Base-by-base conservation (phyloP, 2,329 filamentous ascomycete species). In the Hawksworthiomyces lignivorus region DNA sequence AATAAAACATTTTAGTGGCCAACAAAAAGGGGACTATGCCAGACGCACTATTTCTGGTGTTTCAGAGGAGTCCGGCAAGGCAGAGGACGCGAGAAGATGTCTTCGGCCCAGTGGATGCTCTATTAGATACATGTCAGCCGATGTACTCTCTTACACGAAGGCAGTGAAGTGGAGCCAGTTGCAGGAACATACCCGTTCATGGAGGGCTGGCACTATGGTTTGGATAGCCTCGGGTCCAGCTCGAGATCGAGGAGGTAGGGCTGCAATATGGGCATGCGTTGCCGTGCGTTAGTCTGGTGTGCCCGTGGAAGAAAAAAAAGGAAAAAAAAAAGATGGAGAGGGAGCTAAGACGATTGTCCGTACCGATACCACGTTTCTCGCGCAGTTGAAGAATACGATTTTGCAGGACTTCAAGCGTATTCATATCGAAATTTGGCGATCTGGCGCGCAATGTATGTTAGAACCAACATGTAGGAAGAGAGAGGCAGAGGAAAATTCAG, bases 51-150 rank as follows among this genome's bases (percentile, higher is more conserved):
- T 37, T 53, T 56, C 11, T 62, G 48, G 36, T 68, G 61, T 49
- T 65, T 69, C 38, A 79, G 57, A 5, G 64, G 61, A 5, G 73
- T 77, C 11, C 68, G 62, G 10, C 67, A 68, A 1, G 73, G 66
- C 29, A 76, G 58, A 0, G 72, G 70, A 17, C 70, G 61, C 1
- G 72, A 71, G 48, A 81, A 80, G 19, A 81, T 76, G 30, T 73
- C 67, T 50, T 78, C 69, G 6, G 76, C 74, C 77, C 77, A 82
- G 52, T 81, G 76, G 46, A 39, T 22, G 24, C 18, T 27, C 22
- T 20, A 33, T 46, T 31, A 10, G 19, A 50, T n/a, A n/a, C n/a
- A n/a, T n/a, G n/a, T n/a, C n/a, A n/a, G n/a, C n/a, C n/a, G n/a
- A n/a, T n/a, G n/a, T n/a, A n/a, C n/a, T n/a, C n/a, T n/a, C n/a